Evolutionary conservation across 441 rosid genomes (phyloP), one percentile per base, ranked within the genome.

Genomic region (Syzygium malaccense): DNA sequence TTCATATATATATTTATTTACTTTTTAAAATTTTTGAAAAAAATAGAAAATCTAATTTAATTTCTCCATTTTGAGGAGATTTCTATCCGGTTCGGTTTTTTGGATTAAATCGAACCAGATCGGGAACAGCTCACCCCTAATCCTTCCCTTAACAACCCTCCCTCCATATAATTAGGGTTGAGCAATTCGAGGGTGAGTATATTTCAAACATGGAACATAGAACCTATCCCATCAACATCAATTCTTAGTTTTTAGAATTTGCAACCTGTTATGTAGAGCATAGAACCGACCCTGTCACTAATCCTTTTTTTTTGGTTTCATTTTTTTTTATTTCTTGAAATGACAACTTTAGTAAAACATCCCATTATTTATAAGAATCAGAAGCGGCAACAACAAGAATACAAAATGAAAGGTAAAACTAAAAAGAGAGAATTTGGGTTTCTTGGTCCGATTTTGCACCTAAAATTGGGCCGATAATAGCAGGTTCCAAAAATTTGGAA

Each of bases 241-340:
- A 30, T 64, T 30, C 23, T 5, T 2, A 37, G 3, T 11, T 37
- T 33, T 71, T 71, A 5, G 15, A 68, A 68, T 2, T 3, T 0
- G 0, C 4, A 30, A 33, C 26, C 0, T 68, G 37, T 20, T 28
- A 5, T 23, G 8, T 12, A 12, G 48, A 23, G 1, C 48, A 7
- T 19, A 0, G 7, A 68, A 33, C 0, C 0, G 0, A 33, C 13
- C 26, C 0, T 32, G 0, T 9, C 12, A 33, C 12, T 68, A 19
- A 32, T 33, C 6, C 48, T 19, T 19, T 60, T 62, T 62, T n/a
- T 2, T 62, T 62, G 6, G 4, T 3, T 14, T n/a, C 28, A 26
- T n/a, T 7, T 15, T 60, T 53, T 53, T 53, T 53, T 12, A 53
- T 53, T 55, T 19, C 68, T 60, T 60, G 19, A 28, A n/a, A 60